Base-by-base conservation (phyloP, 805 yeast species). In the Diddensiella santjacobensis region DNA sequence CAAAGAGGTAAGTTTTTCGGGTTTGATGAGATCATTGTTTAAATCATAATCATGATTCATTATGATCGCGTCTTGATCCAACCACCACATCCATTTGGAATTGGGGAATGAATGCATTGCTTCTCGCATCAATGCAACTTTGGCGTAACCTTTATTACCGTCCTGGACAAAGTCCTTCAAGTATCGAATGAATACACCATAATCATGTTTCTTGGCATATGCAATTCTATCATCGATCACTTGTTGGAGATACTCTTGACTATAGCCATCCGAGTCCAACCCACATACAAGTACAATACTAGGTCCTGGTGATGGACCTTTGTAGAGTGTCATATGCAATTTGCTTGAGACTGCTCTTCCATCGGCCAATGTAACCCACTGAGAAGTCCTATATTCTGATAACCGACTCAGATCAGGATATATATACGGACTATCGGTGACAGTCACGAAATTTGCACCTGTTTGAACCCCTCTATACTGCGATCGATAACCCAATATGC, bases 71-170 rank as follows among this genome's bases (percentile, higher is more conserved):
- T 84, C 81, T 50, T 63, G 67, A 63, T 88, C 96, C 36, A 93
- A 64, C 64, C 82, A 91, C 95, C 97, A 87, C 61, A 90, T 80
- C 74, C 89, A 85, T 63, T 87, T 81, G 18, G 96, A 84, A 42
- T 82, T 73, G 1, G 97, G 96, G 71, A 90, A 89, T 0, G 96
- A 93, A 63, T 78, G 80, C 84, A 90, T 81, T 18, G 98, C 97
- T 42, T 90, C 95, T 52, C 95, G 77, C 63, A 88, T 64, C 37
- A 82, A 64, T 47, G 76, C 75, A 23, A 83, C 60, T 56, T 83
- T 80, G 30, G 80, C 76, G 89, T 93, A 86, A 86, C 86, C 2
- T 86, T 66, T 0, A 84, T 81, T 2, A 22, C 49, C 51, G 30
- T 40, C 35, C 87, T 74, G 60, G 48, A 56, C 54, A 65, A 87